phyloP scores from a whole-genome alignment of 1,284 basidiomycete species.

The Phellopilus nigrolimitatus region DNA sequence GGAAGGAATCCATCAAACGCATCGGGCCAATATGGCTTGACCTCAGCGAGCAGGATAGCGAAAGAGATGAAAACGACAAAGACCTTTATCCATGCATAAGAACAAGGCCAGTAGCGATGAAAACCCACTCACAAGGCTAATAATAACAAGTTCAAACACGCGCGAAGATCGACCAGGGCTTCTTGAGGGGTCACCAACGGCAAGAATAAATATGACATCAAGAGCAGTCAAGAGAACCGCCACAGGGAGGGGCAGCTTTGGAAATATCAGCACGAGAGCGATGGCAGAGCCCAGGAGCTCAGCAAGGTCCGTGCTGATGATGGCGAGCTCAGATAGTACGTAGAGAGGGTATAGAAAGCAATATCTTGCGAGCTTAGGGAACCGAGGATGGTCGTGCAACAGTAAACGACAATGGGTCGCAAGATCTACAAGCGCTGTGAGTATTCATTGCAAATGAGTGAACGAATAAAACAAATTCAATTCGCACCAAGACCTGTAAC shows the following conservation, averaged over 20 bases:
- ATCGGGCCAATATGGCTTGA: conserved; percentile 70
- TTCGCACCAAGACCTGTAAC: conserved; percentile 62
- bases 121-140: conserved; percentile 44
- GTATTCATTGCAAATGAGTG: conserved; percentile 6
- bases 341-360: conserved; percentile 70
- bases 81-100: conserved; percentile 50
- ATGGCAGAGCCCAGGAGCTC: conserved; percentile 80
- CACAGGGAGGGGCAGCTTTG: conserved; percentile 72
- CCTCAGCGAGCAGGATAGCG: conserved; percentile 71
- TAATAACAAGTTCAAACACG: conserved; percentile 72
- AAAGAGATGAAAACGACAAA: conserved; percentile 80
- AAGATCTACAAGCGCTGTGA: conserved; percentile 41
- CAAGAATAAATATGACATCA: conserved; percentile 78
- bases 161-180: conserved; percentile 45
- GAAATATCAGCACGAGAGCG: conserved; percentile 79
- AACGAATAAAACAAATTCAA: background rate
- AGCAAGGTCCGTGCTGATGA: conserved; percentile 73
- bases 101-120: too few species aligned
- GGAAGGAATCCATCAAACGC: conserved; percentile 89
- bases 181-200: conserved; percentile 55
- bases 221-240: conserved; percentile 80
- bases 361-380: conserved; percentile 59
- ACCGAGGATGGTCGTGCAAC: conserved; percentile 59
- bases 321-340: conserved; percentile 71
- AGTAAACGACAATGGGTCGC: conserved; percentile 73